A percentile compares a stretch with the other conserved stretches of the same genome.
Conservation (phyloP, 2,329 filamentous ascomycete genomes). For the Cladosporium colombiae region DNA sequence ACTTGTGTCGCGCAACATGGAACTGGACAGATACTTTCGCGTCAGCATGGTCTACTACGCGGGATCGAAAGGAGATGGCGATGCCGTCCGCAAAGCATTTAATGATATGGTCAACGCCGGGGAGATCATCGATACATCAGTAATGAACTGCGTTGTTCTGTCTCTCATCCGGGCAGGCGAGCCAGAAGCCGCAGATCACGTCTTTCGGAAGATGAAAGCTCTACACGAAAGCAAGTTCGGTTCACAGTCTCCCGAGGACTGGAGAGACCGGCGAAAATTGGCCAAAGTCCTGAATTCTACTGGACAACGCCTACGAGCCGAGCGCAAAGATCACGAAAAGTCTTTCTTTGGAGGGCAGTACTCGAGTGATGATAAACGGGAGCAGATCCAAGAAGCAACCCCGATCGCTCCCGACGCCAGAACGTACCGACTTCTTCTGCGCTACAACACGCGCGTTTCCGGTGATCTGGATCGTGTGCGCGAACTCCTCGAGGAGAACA, state of each 20-base stretch:
- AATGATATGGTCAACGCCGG: conserved; percentile 78
- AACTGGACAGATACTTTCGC: conserved; percentile 76
- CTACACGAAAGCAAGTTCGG: conserved; percentile 48
- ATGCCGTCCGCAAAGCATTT: conserved; percentile 75
- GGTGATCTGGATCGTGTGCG: conserved; percentile 73
- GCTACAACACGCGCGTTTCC: conserved; percentile 66
- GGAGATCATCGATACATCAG: conserved; percentile 83
- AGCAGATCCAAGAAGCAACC: conserved; percentile 64
- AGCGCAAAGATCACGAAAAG: conserved; percentile 52
- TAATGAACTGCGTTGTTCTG: conserved; percentile 82
- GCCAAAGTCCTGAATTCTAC: conserved; percentile 51
- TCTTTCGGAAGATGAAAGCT: conserved; percentile 82
- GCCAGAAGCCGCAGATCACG: conserved; percentile 70
- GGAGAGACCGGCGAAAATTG: conserved; percentile 46
- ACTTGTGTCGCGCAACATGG: conserved; percentile 69
- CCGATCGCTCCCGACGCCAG: conserved; percentile 71
- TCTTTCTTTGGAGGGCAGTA: conserved; percentile 40
- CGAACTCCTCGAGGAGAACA: conserved; percentile 79
- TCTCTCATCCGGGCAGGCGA: conserved; percentile 78
- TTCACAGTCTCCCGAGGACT: conserved; percentile 38
- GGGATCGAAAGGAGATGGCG: conserved; percentile 71
- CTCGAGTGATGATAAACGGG: conserved; percentile 27
- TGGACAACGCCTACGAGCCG: conserved; percentile 44
- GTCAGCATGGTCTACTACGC: conserved; percentile 82
- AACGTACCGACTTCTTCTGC: conserved; percentile 78